Evolutionary conservation across 2,329 filamentous ascomycete species (phyloP), one percentile per base, ranked within the genome.

Genomic region (Colletotrichum tanaceti): DNA sequence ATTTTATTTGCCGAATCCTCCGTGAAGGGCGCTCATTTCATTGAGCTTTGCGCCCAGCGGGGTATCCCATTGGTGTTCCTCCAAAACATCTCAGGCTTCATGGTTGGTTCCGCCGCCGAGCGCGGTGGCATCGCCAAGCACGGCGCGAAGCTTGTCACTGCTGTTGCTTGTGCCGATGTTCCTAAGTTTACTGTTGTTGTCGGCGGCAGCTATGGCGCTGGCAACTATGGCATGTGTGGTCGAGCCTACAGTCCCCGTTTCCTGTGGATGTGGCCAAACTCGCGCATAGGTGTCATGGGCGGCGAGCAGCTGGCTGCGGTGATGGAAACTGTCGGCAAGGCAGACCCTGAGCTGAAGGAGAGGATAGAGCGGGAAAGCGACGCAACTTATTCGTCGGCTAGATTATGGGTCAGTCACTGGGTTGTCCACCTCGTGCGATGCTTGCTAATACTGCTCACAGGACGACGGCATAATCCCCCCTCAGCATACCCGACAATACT

Each of bases 141-240:
- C 76, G 96, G 96, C 47, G 96, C 96, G 6, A 98, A 99, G 82
- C 89, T 99, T 20, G 96, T 98, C 35, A 97, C 94, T 3, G 96
- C 95, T 9, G 96, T 98, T 13, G 93, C 94, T 10, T 98, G 94
- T 77, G 94, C 95, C 4, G 89, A 96, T 73, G 95, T 98, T 49
- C 95, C 96, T 73, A 98, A 99, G 80, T 95, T 98, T 77, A 99
- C 96, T 0, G 93, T 99, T 18, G 93, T 99, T 1, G 91, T 98
- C n/a, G 96, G 96, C 28, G 92, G 92, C 38, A 94, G 91, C 78
- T 96, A 96, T 72, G 95, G 95, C 67, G 95, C 95, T 9, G 96
- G 96, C 4, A 99, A 98, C 80, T 99, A 99, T 77, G 96, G 95
- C 74, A 99, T 99, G 96, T 98, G 93, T 77, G 96, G 96, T 24